Conservation (phyloP, 176 grass and related monocot genomes). For the Otatea glauca region DNA sequence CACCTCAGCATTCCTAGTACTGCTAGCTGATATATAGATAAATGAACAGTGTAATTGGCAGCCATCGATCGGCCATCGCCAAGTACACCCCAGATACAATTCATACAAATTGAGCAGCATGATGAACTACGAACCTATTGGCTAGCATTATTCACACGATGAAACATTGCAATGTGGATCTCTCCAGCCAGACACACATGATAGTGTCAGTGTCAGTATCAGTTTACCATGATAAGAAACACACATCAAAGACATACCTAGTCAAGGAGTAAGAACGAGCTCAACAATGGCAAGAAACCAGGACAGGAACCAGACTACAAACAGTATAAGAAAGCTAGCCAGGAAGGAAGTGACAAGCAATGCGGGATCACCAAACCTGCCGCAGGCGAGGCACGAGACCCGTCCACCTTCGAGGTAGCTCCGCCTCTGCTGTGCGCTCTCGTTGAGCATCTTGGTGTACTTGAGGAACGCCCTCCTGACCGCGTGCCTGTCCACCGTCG, state of each 20-base stretch:
- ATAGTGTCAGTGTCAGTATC: constrained; percentile 18
- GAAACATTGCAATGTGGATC: not conserved
- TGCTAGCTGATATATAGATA: constrained; percentile 19
- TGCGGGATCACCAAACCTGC: constrained; percentile 77
- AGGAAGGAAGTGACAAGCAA: constrained; percentile 40
- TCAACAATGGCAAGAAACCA: constrained; percentile 49
- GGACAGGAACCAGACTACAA: constrained; percentile 44
- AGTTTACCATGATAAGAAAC: constrained; percentile 2
- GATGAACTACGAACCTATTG: constrained; percentile 6
- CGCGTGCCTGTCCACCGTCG: constrained; percentile 51
- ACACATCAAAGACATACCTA: constrained; percentile 16
- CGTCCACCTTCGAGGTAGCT: constrained; percentile 73
- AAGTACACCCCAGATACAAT: constrained; percentile 1
- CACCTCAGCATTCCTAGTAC: constrained; percentile 32
- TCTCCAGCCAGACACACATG: constrained; percentile 29
- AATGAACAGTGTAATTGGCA: not conserved
- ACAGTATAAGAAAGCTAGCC: constrained; percentile 50
- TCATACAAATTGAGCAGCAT: not conserved
- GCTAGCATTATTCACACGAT: not conserved
- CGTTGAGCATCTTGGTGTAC: constrained; percentile 84
- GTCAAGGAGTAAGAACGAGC: constrained; percentile 41
- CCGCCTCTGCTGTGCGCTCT: constrained; percentile 56
- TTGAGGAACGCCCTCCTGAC: constrained; percentile 76
- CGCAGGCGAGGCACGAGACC: constrained; percentile 75
- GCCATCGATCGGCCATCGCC: not conserved